Evolutionary conservation across 2,329 filamentous ascomycete species (phyloP).

Genomic region (Pseudocercospora pini-densiflorae): DNA sequence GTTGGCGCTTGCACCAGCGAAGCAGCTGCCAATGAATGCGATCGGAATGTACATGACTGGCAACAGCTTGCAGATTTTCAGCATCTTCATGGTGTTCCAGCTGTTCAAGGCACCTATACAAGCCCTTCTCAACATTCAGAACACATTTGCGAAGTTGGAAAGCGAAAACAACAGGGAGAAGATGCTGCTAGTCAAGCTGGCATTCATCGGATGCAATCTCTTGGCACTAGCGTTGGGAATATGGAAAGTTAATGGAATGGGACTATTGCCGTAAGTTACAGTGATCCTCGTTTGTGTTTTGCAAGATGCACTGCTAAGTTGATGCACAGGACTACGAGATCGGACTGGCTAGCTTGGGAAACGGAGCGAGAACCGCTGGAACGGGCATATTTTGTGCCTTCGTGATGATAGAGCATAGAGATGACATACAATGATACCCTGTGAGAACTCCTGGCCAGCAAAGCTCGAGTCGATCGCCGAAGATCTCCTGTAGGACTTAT

Average conservation of each 20-base stretch:
- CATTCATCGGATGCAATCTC: slow-evolving; percentile 87
- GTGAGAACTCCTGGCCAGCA: neutral
- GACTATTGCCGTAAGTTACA: slow-evolving; percentile 77
- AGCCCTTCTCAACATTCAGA: slow-evolving; percentile 80
- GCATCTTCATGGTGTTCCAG: slow-evolving; percentile 99
- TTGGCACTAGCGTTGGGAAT: slow-evolving; percentile 82
- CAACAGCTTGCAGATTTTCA: slow-evolving; percentile 97
- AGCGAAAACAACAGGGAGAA: slow-evolving; percentile 75
- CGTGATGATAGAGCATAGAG: slow-evolving; percentile 10
- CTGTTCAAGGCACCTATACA: slow-evolving; percentile 95
- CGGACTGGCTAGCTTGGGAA: slow-evolving; percentile 98
- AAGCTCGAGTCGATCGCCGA: neutral
- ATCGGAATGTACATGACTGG: slow-evolving; percentile 99
- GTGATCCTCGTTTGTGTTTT: neutral
- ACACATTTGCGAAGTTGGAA: slow-evolving; percentile 90
- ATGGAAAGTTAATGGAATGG: slow-evolving; percentile 98
- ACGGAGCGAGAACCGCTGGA: slow-evolving; percentile 71
- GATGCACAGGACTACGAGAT: slow-evolving; percentile 77
- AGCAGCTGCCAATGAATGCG: slow-evolving; percentile 94
- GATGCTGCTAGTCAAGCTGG: slow-evolving; percentile 81
- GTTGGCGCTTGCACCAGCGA: slow-evolving; percentile 88
- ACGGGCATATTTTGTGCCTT: slow-evolving; percentile 52
- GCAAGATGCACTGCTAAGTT: slow-evolving; percentile 28
- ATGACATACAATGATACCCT: slow-evolving; percentile 1
- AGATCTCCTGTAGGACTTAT: neutral